Conservation (phyloP, 169 alveolate species). For the Plasmodium berghei region DNA sequence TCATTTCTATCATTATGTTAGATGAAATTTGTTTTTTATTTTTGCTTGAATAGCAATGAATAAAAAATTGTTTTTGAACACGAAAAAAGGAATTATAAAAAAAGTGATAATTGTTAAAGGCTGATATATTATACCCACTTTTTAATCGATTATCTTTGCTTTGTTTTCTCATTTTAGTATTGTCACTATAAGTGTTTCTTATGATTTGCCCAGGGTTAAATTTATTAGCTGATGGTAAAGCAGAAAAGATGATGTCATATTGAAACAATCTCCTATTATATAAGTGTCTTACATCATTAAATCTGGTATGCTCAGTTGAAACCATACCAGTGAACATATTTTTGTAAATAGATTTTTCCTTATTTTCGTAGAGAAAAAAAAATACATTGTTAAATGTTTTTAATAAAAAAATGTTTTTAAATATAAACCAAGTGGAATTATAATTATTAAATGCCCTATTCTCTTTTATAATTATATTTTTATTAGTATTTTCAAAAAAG, state of each 20-base stretch:
- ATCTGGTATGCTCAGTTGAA: not conserved
- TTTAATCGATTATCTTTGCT: not conserved
- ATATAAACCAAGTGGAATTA: not conserved
- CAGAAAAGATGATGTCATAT: conserved; percentile 22
- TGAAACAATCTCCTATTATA: conserved; percentile 56
- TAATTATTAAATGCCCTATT: conserved; percentile 17
- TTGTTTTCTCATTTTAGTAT: not conserved
- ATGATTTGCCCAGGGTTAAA: too few species aligned
- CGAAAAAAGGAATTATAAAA: conserved; percentile 26
- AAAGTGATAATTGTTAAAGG: too few species aligned
- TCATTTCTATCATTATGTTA: conserved; percentile 36
- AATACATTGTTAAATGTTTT: not conserved
- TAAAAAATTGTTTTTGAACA: conserved; percentile 18
- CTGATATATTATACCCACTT: not conserved
- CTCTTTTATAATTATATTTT: conserved; percentile 3
- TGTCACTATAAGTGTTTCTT: not conserved
- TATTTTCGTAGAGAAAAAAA: not conserved
- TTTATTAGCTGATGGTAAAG: not conserved
- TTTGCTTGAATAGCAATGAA: conserved; percentile 1
- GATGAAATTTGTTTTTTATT: conserved; percentile 5
- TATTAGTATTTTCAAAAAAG: not conserved
- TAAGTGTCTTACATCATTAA: conserved; percentile 2
- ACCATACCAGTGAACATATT: conserved; percentile 11
- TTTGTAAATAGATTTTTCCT: not conserved
- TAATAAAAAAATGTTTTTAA: conserved; percentile 10